Evolutionary conservation across 306 rosid genomes (phyloP), one percentile per base, ranked within the genome.

Genomic region (Malus fusca): DNA sequence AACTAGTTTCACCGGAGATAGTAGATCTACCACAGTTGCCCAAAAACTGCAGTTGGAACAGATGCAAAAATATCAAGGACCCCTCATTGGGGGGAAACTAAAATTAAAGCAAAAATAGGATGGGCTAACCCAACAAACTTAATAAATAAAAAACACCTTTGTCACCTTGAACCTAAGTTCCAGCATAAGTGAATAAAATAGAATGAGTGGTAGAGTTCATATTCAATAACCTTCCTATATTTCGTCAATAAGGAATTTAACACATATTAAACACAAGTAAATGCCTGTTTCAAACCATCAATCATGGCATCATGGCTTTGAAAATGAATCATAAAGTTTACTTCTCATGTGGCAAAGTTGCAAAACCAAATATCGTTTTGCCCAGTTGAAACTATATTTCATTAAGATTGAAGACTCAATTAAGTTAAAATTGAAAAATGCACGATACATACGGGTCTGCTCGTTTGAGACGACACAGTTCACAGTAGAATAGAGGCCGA

Each of bases 401-500:
- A 17, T 59, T 59, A 21, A 17, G 8, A 56, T 28, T 56, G 13
- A 56, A 56, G 35, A 25, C 56, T 23, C 76, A 15, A 19, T 3
- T 60, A 58, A 59, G 40, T 28, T 43, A 14, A 71, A 71, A 72
- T 26, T 40, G 46, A 4, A 22, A 60, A 33, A 62, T 3, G 21
- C 28, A 75, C 2, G 30, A 85, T 59, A 82, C 99, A 61, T 89
- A 92, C 99, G 99, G 99, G 63, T 96, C 98, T 83, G 98, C 94
- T 21, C 98, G 97, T 60, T 48, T 87, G 77, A 96, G 97, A 65
- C 99, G 93, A 80, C 99, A 96, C 68, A 90, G 68, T 84, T 87
- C 98, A 83, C 99, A 96, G 78, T 84, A 92, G 79, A 96, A 96
- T 59, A 81, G 75, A 30, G 90, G 94, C 60, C 92, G 97, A 72